Base-by-base conservation (phyloP, 768 basidiomycete genomes). In the Mycena capillaripes region DNA sequence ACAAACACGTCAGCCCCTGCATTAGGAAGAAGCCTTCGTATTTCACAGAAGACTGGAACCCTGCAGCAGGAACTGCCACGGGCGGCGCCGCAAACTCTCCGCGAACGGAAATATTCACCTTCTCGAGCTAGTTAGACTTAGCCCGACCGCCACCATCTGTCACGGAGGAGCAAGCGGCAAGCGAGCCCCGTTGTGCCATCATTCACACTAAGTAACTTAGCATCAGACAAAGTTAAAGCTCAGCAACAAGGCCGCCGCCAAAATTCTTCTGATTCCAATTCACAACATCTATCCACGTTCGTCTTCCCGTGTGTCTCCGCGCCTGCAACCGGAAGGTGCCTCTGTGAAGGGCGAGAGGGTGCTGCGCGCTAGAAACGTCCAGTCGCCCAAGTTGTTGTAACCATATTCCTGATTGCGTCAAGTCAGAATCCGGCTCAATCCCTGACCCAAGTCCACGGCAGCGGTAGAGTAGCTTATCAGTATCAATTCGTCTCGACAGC, bases 401-500 rank as follows among this genome's bases (percentile, higher is more conserved):
- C n/a, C n/a, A n/a, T n/a, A 11, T 30, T 61, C 21, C 57, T 40
- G 11, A 36, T 58, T 48, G 16, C 19, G 59, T 34, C 40, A 4
- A 27, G 16, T 14, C 12, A 21, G 42, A 38, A 38, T 38, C 9
- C 38, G 7, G 38, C n/a, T n/a, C 21, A 23, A 42, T 61, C 42
- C 42, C 42, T 48, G 42, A 34, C 29, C 65, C 65, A 9, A 48
- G 17, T 23, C 57, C 70, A 66, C 38, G 61, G 69, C 8, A 70
- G 42, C 53, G 69, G 69, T 70, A 58, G 63, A 32, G 46, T 32
- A 70, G 48, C 25, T 62, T 69, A 69, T 62, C 60, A 30, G 29
- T 21, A 21, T 44, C 42, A 16, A 44, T 19, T 44, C 14, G n/a
- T 57, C 2, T 3, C 19, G 27, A 6, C 63, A 65, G 23, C 30